Evolutionary conservation across 2,329 filamentous ascomycete genomes (phyloP), one percentile per base, ranked within the genome.

Genomic region (Alternaria triticimaculans): DNA sequence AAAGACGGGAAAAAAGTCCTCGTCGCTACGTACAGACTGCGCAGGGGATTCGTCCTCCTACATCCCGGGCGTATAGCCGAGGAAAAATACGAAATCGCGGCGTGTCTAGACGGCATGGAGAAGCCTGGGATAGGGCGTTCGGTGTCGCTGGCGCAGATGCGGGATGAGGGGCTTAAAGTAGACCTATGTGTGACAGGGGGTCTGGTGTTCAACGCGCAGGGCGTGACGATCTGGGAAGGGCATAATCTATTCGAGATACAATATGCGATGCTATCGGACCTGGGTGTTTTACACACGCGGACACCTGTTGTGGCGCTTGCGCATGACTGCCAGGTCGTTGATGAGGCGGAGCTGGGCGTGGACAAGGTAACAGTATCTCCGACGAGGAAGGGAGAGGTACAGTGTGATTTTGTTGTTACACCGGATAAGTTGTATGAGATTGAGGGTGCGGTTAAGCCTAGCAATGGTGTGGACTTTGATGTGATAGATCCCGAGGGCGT

Each of bases 21-120:
- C 3, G 76, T 82, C 2, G 82, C 80, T 2, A 83, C 82, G 15
- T 82, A 83, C 58, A 75, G 76, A 28, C 78, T 84, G 11, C 71
- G 80, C 12, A 71, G 82, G 41, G 82, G 82, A 0, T 84, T 84
- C 57, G 76, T 81, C 48, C 62, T 83, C 11, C 67, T 84, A 18
- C 78, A 82, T 64, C 80, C 82, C 0, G 65, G 63, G 5, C 55
- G 66, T 6, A 81, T 82, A 33, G 58, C 58, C 1, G 67, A 71
- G 21, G 63, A 56, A 3, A 72, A 74, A 41, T 71, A 74, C 53
- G 72, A 74, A 62, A 67, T 78, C 21, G 80, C 81, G 10, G 78
- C 79, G n/a, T 76, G 76, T 61, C 65, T 83, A 18, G 82, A 84
- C 69, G 80, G 80, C 4, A 83, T 84, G 81, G 82, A 84, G 69